phyloP scores from a whole-genome alignment of 2,329 filamentous ascomycete species.

The Ramularia collo-cygni region DNA sequence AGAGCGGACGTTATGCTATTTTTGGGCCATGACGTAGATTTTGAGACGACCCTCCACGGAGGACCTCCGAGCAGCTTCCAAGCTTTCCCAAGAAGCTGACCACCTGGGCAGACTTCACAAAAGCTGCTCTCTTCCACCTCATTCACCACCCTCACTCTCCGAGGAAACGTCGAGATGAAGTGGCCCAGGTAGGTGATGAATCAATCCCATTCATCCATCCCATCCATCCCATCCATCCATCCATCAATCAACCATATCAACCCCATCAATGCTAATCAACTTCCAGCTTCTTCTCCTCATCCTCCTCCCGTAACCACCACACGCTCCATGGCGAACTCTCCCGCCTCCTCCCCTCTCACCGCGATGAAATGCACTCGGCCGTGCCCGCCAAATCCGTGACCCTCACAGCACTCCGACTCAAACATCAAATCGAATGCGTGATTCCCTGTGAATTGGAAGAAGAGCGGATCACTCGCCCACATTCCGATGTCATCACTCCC shows the following conservation, averaged over 20 bases:
- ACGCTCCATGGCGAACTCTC: conserved; percentile 37
- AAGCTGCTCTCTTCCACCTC: conserved; percentile 2
- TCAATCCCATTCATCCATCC: neutral
- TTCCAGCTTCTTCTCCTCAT: conserved; percentile 1
- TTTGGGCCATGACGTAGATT: too few relatives aligned
- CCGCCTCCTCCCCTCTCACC: conserved; percentile 56
- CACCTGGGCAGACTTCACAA: too few relatives aligned
- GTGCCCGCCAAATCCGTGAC: conserved; percentile 76
- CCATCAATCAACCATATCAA: too few relatives aligned
- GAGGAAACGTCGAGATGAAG: conserved; percentile 3
- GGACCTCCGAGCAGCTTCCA: too few relatives aligned
- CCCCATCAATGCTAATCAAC: too few relatives aligned
- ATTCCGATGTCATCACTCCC: conserved; percentile 77
- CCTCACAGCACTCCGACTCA: conserved; percentile 79
- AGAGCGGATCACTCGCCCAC: conserved; percentile 64
- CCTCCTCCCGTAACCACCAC: conserved; percentile 30
- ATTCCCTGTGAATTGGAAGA: conserved; percentile 86
- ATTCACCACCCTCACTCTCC: neutral
- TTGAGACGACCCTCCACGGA: too few relatives aligned
- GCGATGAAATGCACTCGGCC: conserved; percentile 54
- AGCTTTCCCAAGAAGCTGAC: too few relatives aligned
- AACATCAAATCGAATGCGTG: conserved; percentile 82
- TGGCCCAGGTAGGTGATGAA: conserved; percentile 7
- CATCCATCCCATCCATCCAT: neutral
- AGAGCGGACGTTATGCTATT: too few relatives aligned